Evolutionary conservation across 176 grass and related monocot species (phyloP).

Genomic region (Luzula sylvatica): DNA sequence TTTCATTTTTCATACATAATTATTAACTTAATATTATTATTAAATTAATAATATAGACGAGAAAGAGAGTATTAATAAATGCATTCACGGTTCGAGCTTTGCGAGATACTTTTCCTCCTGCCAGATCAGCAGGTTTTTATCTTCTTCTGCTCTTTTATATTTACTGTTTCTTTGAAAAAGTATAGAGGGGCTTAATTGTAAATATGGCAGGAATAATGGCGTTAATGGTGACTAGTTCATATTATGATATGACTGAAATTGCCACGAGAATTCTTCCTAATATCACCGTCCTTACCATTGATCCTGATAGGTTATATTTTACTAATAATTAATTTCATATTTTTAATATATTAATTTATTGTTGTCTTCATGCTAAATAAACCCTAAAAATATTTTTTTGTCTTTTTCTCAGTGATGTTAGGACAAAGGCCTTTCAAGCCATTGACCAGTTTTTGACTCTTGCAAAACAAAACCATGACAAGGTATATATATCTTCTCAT

Average conservation of each 20-base stretch:
- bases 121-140: conserved; percentile 96
- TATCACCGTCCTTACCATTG: conserved; percentile 84
- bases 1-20: conserved; percentile 6
- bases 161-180: conserved; percentile 12
- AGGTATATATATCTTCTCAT: conserved; percentile 43
- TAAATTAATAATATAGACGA: conserved; percentile 55
- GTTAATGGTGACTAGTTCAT: conserved; percentile 79
- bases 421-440: conserved; percentile 95
- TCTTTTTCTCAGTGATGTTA: conserved; percentile 66
- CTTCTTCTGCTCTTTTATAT: conserved; percentile 6
- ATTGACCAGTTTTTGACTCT: conserved; percentile 87
- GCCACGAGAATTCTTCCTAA: conserved; percentile 94
- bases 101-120: conserved; percentile 89
- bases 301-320: conserved; percentile 65
- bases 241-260: conserved; percentile 96
- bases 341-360: not conserved
- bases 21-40: conserved; percentile 16
- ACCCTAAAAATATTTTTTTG: not conserved
- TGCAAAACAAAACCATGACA: conserved; percentile 79
- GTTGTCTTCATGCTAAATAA: not conserved
- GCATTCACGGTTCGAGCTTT: conserved; percentile 97
- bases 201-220: conserved; percentile 86
- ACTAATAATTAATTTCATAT: not conserved
- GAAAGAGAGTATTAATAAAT: conserved; percentile 95
- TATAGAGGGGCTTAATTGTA: no score